Base-by-base conservation (phyloP, 441 rosid genomes). In the Adansonia gregorii region DNA sequence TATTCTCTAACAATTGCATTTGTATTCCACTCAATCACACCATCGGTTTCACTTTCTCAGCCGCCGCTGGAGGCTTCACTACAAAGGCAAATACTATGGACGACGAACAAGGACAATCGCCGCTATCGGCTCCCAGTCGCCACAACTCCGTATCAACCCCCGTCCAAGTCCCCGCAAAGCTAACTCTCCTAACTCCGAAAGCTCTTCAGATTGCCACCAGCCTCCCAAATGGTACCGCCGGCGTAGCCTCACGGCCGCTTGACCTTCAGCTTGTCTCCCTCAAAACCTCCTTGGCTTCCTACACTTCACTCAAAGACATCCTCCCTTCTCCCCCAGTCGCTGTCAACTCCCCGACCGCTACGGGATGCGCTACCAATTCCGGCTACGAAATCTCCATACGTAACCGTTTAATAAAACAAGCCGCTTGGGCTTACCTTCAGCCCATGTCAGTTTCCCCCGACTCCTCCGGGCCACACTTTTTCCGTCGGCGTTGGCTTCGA, bases 371-470 rank as follows among this genome's bases (percentile, higher is more conserved):
- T 12, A 43, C 82, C 8, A 76, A 77, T 72, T 89, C 88, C 19
- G 81, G 85, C 61, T 78, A 72, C 71, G 93, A 90, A 63, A 87
- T 95, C 31, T 88, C 97, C 49, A 95, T 95, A 76, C 96, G 97
- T 6, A 87, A 93, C 52, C 97, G 87, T 43, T 88, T 95, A 5
- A 93, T 93, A 3, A 93, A 93, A 82, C 94, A 90, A 76, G 99
- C 98, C 3, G 97, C 98, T 67, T 85, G 93, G 98, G 95, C 98
- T 73, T 95, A 92, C 82, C 95, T 95, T 17, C 97, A 89, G 82
- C 95, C 97, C 73, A 85, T 82, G 87, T 81, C 91, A 1, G 72
- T 94, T 56, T 90, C 91, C 0, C 85, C 91, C 1, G 84, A 72
- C 17, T 82, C 89, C 14, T 78, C 90, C 2, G 74, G 81, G 63